These are phyloP conservation scores for Zygosaccharomyces rouxii DNA, from an alignment of 805 yeast genomes.

Conservation along the genomic window DNA sequence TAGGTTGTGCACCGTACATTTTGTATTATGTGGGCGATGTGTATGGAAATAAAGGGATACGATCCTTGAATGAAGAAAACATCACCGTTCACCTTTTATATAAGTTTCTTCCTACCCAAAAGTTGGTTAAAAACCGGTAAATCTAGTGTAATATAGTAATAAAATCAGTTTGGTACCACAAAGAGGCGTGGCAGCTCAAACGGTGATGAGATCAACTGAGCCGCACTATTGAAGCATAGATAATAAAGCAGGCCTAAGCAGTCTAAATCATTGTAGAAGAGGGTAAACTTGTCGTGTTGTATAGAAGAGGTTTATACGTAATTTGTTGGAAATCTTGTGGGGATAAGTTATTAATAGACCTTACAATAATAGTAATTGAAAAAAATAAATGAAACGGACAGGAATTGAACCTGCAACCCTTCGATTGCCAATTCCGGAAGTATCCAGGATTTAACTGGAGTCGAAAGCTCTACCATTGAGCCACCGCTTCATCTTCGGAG, in stretches of 20 bases:
- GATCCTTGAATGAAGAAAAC: too few species aligned
- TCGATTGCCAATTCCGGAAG: slow-evolving; percentile 39
- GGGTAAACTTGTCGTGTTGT: neutral
- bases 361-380: slow-evolving; percentile 14
- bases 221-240: neutral
- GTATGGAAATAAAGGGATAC: too few species aligned
- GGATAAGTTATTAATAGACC: too few species aligned
- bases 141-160: too few species aligned
- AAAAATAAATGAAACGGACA: slow-evolving; percentile 52
- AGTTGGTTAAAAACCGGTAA: too few species aligned
- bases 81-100: too few species aligned
- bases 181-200: neutral
- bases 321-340: too few species aligned
- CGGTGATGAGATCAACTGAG: neutral
- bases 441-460: slow-evolving; percentile 44
- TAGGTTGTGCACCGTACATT: neutral
- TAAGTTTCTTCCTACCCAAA: too few species aligned
- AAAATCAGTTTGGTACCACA: neutral
- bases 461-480: slow-evolving; percentile 70
- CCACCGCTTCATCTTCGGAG: slow-evolving; percentile 50
- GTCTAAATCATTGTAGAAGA: neutral
- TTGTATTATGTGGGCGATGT: neutral
- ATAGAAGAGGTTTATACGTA: neutral
- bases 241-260: too few species aligned
- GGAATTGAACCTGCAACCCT: slow-evolving; percentile 68